Evolutionary conservation across 805 yeast genomes (phyloP), one percentile per base, ranked within the genome.

Genomic region (Candida incommunis): DNA sequence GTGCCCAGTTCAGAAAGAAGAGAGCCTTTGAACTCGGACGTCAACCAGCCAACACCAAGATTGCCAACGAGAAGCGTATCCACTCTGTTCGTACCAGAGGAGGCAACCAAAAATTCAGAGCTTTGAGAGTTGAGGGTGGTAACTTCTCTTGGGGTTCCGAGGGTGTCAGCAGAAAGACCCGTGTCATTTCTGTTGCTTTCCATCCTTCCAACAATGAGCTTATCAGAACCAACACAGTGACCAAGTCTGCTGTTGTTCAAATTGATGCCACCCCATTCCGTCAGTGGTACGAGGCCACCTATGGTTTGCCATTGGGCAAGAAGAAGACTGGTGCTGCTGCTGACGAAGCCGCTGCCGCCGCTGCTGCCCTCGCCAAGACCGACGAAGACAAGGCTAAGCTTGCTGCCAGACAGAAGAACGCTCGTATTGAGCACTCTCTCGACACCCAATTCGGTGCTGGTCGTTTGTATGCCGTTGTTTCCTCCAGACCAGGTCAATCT

Each of bases 1-100:
- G 96, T 76, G 97, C 97, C 74, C 95, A 87, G 75, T 85, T 81
- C 95, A 90, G 97, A 86, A 90, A 90, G 90, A 90, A 90, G 95
- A 80, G 98, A 81, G 92, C 90, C 94, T 90, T 92, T 70, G 98
- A 90, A 78, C 81, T 84, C 72, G 98, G 98, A 65, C 92, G 98
- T 77, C 98, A 92, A 79, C 80, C 96, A 65, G 95, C 98, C 68
- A 87, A 83, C 88, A 90, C 98, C 76, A 88, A 86, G 80, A 88
- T 92, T 66, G 98, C 97, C 69, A 31, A 31, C 37, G 71, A 94
- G 63, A 92, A 92, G 85, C 86, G 98, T 78, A 88, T 92, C 68
- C 98, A 92, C 81, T 63, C 94, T 61, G 96, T 92, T 67, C 94
- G 98, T 80, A 86, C 95, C 70, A 88, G 98, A 77, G 98, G 98